Evolutionary conservation across 768 basidiomycete genomes (phyloP).

Genomic region (Mrakia frigida): DNA sequence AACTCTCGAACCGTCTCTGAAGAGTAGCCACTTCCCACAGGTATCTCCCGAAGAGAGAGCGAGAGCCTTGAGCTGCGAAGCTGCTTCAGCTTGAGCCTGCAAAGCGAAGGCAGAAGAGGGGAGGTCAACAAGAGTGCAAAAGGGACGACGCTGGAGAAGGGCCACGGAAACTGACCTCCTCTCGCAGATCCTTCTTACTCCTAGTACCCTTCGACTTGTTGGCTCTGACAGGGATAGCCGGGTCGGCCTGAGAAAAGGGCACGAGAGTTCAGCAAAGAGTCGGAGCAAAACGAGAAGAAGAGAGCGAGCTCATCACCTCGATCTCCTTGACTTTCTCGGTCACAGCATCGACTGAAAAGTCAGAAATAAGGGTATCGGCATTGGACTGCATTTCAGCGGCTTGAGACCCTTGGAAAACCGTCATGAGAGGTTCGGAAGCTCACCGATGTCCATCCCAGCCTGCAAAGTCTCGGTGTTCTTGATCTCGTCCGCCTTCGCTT

Average conservation of each 20-base stretch:
- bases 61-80: background rate
- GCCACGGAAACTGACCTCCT: background rate
- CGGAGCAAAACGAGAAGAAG: background rate
- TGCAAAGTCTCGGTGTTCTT: background rate
- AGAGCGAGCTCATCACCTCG: background rate
- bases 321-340: background rate
- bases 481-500: background rate
- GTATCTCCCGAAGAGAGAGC: background rate
- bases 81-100: constrained; percentile 11
- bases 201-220: background rate
- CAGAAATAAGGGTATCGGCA: too few species aligned
- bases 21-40: background rate
- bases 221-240: background rate
- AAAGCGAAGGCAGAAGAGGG: background rate
- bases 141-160: background rate
- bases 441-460: background rate
- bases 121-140: background rate
- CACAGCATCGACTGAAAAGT: background rate
- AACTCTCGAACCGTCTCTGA: background rate
- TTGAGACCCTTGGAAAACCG: background rate
- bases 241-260: background rate
- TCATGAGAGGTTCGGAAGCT: background rate
- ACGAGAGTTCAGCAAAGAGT: too few species aligned
- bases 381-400: too few species aligned
- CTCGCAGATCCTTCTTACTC: constrained; percentile 7